Evolutionary conservation across 441 rosid genomes (phyloP), one percentile per base, ranked within the genome.

Genomic region (Populus hybrid): DNA sequence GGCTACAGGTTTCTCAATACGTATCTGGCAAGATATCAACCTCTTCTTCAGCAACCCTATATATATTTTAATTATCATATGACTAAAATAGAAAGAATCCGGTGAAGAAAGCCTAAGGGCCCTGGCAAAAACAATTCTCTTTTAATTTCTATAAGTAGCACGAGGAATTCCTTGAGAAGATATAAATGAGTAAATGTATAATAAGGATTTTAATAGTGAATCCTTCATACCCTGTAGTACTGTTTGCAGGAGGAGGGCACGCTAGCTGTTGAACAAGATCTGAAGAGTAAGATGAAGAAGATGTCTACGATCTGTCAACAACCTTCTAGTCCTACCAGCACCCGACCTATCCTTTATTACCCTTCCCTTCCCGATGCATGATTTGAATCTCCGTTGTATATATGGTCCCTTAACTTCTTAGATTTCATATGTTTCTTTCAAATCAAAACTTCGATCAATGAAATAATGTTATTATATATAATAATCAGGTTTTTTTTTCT

Each of bases 321-420:
- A 20, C 53, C 29, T 69, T 68, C 74, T 40, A 69, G 76, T 79
- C 77, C 64, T 74, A 53, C 79, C 63, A 76, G 23, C 78, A 71
- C 76, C 80, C 68, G 76, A 79, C 80, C 74, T 64, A 53, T 73
- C 63, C 59, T 71, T 53, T 76, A 69, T 69, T 38, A 69, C 53
- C 74, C 78, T 71, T 69, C 74, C 14, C 66, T 79, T 83, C 80
- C 85, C 79, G 50, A 77, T 77, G 81, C 36, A 69, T 64, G 31
- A 64, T 26, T 24, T 40, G 69, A 76, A 40, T 16, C 24, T 68
- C 35, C 76, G 76, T 23, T 69, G 21, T 21, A 69, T 38, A 26
- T 64, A n/a, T 16, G 69, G 69, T 61, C 77, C 82, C 78, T 76
- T 79, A 64, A 69, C 78, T 76, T 10, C 40, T 35, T 61, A 20